These are phyloP conservation scores for Teunomyces pallodes DNA, from an alignment of 805 yeast genomes.

Conservation along the genomic window DNA sequence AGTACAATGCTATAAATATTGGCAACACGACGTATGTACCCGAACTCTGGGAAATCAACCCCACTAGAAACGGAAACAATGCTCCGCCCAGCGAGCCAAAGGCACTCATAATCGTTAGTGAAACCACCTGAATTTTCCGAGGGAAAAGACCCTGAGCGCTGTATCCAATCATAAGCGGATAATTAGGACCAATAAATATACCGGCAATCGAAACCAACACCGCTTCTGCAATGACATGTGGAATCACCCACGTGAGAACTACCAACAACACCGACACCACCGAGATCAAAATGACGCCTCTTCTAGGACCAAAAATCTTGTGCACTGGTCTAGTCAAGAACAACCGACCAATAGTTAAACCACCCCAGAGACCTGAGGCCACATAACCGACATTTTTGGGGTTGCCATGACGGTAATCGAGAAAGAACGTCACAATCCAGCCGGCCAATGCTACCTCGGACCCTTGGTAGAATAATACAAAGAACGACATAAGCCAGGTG, in stretches of 20 bases:
- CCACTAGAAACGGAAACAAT: conserved; percentile 51
- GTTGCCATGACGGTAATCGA: conserved; percentile 51
- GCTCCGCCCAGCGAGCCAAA: conserved; percentile 62
- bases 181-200: conserved; percentile 63
- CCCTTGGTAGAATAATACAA: conserved; percentile 64
- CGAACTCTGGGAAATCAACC: conserved; percentile 42
- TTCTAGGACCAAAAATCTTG: conserved; percentile 41
- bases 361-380: conserved; percentile 71
- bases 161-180: conserved; percentile 49
- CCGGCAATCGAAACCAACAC: conserved; percentile 52
- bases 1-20: conserved; percentile 37
- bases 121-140: conserved; percentile 48
- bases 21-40: conserved; percentile 54
- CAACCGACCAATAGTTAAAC: conserved; percentile 64
- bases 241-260: conserved; percentile 48
- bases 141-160: conserved; percentile 44
- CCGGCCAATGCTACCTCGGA: conserved; percentile 69
- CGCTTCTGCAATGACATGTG: conserved; percentile 44
- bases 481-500: conserved; percentile 51
- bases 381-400: conserved; percentile 54
- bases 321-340: conserved; percentile 42
- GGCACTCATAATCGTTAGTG: conserved; percentile 51
- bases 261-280: conserved; percentile 36
- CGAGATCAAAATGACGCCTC: conserved; percentile 39
- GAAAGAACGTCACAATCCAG: conserved; percentile 65